Evolutionary conservation across 192 early-diverging fungal genomes (phyloP), one percentile per base, ranked within the genome.

Genomic region (Coemansia sp.): DNA sequence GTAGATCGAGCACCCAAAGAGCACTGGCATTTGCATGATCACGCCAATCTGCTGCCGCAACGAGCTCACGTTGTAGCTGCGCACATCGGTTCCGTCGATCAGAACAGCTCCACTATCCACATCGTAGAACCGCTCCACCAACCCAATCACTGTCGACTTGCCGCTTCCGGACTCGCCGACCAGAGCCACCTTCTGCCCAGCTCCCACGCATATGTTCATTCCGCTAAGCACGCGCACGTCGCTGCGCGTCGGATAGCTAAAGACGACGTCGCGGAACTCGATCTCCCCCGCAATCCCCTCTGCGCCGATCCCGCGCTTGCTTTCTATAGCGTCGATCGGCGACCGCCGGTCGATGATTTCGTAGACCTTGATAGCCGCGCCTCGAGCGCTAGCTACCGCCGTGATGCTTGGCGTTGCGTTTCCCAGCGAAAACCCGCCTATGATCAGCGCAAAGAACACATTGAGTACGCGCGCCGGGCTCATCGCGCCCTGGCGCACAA

Each of bases 121-220:
- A 63, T 87, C 88, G 74, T 99, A 96, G 73, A 96, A 95, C 41
- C 95, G 87, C 77, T 94, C 87, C 20, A 97, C 59, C 43, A 97
- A 82, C 45, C 87, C 82, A 8, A 95, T 87, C 65, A 90, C 90
- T 19, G 94, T 97, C 14, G 89, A 91, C 70, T 96, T 95, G 50
- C 92, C 92, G 63, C 85, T 87, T 14, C 96, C 96, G 8, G 91
- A 92, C 57, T 82, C 85, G 45, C 95, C 95, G 9, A 96, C 95
- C 61, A 97, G 83, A 22, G 94, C 95, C n/a, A 95, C 88, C 9
- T 88, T 92, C 70, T 88, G 79, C n/a, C 96, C 94, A 5, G 91
- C 84, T 35, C 76, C 60, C 48, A 95, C 85, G 20, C 65, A 86
- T 33, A 98, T 78, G 67, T 66, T 85, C 45, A 97, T 76, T 48